Percentiles rank a stretch among this genome's conserved stretches.
phyloP scores from a whole-genome alignment of 1,139 yeast species.

The Taphrina betulina region DNA sequence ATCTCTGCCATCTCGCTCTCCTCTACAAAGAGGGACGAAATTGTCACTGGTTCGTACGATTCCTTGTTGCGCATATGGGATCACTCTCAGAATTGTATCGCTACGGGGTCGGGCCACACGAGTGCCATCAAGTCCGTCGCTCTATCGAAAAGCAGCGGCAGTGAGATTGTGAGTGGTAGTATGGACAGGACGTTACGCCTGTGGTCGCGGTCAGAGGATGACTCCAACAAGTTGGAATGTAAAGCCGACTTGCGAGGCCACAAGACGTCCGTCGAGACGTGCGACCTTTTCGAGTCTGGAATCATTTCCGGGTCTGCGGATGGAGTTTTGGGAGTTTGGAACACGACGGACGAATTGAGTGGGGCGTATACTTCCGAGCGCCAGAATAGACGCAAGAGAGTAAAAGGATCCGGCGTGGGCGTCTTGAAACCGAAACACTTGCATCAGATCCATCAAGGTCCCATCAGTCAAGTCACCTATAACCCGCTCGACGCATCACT shows the following conservation, averaged over 20 bases:
- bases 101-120: slow-evolving; percentile 71
- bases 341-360: slow-evolving; percentile 16
- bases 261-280: slow-evolving; percentile 19
- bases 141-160: slow-evolving; percentile 80
- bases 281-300: slow-evolving; percentile 12
- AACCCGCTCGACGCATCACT: slow-evolving; percentile 18
- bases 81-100: slow-evolving; percentile 32
- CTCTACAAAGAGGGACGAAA: slow-evolving; percentile 46
- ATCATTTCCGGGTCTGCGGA: slow-evolving; percentile 26
- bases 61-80: slow-evolving; percentile 91
- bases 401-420: slow-evolving; percentile 26
- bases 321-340: slow-evolving; percentile 24
- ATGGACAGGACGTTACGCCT: slow-evolving; percentile 84
- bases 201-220: slow-evolving; percentile 60
- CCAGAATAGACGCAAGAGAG: slow-evolving; percentile 17
- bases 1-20: slow-evolving; percentile 68
- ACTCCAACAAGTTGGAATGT: slow-evolving; percentile 50
- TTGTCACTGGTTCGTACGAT: slow-evolving; percentile 88
- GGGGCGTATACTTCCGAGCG: slow-evolving; percentile 6
- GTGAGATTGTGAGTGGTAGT: slow-evolving; percentile 68
- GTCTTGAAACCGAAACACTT: slow-evolving; percentile 20
- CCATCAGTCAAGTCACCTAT: slow-evolving; percentile 9
- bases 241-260: slow-evolving; percentile 25
- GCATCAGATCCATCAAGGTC: slow-evolving; percentile 12
- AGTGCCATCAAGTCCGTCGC: slow-evolving; percentile 84